A percentile compares a stretch with the other conserved stretches of the same genome.
Conservation (phyloP, 495 filamentous ascomycete genomes). For the Trichocladium antarcticum region DNA sequence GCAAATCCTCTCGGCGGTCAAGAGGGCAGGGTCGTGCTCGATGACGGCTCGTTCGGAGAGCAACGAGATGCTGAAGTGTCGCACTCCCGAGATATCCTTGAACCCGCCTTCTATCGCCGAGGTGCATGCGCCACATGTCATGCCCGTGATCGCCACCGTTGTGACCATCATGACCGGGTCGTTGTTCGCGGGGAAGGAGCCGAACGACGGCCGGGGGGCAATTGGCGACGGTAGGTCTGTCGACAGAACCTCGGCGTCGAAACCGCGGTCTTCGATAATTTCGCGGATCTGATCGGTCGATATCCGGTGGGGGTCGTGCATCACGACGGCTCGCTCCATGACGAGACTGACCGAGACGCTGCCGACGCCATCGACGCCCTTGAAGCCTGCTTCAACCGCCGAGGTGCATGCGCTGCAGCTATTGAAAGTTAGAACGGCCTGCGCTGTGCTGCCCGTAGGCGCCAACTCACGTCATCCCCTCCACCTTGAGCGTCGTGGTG, state of each 20-base stretch:
- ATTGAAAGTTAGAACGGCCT: slow-evolving; percentile 3
- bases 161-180: slow-evolving; percentile 46
- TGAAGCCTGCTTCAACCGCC: slow-evolving; percentile 75
- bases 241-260: slow-evolving; percentile 83
- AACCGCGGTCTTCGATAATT: slow-evolving; percentile 86
- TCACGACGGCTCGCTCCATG: slow-evolving; percentile 82
- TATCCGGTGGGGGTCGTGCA: slow-evolving; percentile 71
- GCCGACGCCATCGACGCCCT: slow-evolving; percentile 62
- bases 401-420: slow-evolving; percentile 74
- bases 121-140: slow-evolving; percentile 96
- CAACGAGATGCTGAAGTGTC: slow-evolving; percentile 85
- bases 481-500: slow-evolving; percentile 80
- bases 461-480: slow-evolving; percentile 67
- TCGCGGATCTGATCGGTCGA: slow-evolving; percentile 64
- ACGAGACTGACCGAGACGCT: slow-evolving; percentile 83
- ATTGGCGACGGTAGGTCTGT: slow-evolving; percentile 54
- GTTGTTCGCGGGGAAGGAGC: slow-evolving; percentile 24
- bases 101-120: slow-evolving; percentile 82
- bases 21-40: slow-evolving; percentile 60
- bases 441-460: not conserved
- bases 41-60: slow-evolving; percentile 86
- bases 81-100: slow-evolving; percentile 60
- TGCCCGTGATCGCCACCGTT: slow-evolving; percentile 77
- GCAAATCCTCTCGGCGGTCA: slow-evolving; percentile 60
- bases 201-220: slow-evolving; percentile 21